These are phyloP conservation scores for Purpureocillium takamizusanense DNA, from an alignment of 2,329 filamentous ascomycete species.

Conservation along the genomic window DNA sequence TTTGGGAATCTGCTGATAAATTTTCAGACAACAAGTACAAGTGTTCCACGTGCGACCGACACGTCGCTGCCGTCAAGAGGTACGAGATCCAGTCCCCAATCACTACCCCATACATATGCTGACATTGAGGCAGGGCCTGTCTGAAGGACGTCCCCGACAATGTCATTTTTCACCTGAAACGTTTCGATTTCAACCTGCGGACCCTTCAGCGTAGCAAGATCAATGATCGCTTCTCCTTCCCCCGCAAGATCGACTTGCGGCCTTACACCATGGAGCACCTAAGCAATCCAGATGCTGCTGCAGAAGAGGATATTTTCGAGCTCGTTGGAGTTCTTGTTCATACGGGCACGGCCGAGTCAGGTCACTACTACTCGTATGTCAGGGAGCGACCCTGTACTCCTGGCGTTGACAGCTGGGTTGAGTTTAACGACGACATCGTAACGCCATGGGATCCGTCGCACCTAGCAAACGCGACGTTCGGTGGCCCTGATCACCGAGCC, in stretches of 20 bases:
- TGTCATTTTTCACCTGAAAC: conserved; percentile 88
- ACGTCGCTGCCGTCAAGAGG: conserved; percentile 90
- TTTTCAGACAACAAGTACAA: conserved; percentile 90
- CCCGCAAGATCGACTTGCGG: conserved; percentile 72
- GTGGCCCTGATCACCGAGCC: conserved; percentile 52
- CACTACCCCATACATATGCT: conserved; percentile 3
- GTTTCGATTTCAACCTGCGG: conserved; percentile 72
- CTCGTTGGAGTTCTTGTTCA: conserved; percentile 94
- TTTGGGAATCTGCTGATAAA: neutral
- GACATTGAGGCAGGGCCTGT: conserved; percentile 54
- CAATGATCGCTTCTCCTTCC: conserved; percentile 90
- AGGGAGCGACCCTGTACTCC: conserved; percentile 60
- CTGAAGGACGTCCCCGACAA: conserved; percentile 89
- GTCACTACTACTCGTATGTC: conserved; percentile 96
- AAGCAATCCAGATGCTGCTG: conserved; percentile 47
- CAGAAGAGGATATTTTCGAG: conserved; percentile 71
- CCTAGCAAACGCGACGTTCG: conserved; percentile 72
- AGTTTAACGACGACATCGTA: conserved; percentile 90
- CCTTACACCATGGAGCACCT: conserved; percentile 85
- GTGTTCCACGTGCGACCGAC: conserved; percentile 78
- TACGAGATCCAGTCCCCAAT: conserved; percentile 20
- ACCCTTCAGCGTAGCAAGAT: conserved; percentile 82
- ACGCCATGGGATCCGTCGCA: conserved; percentile 62
- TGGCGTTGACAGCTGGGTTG: conserved; percentile 58
- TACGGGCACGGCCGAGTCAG: conserved; percentile 83